Conservation (phyloP, 1,284 basidiomycete genomes). For the Austroboletus niveus region DNA sequence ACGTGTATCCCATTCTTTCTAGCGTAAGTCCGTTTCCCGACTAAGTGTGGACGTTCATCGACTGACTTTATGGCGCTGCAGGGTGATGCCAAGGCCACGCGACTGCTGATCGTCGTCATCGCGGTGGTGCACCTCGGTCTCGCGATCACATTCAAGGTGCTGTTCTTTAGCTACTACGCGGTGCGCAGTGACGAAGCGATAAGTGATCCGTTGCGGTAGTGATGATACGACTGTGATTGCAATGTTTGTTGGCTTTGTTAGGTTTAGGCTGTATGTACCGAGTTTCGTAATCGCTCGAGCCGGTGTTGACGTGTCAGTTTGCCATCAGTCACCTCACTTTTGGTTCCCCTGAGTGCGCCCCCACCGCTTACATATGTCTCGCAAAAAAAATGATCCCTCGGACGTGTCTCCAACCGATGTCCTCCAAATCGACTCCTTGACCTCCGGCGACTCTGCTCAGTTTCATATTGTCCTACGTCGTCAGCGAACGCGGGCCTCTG, state of each 20-base stretch:
- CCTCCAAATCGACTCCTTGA: neutral
- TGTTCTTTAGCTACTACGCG: conserved; percentile 86
- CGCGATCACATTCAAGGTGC: conserved; percentile 79
- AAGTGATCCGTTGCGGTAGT: conserved; percentile 23
- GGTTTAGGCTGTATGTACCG: neutral
- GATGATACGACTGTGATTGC: neutral
- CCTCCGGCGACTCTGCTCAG: conserved; percentile 35
- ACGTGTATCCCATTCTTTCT: conserved; percentile 86
- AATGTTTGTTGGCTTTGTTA: neutral
- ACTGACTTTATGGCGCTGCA: conserved; percentile 28
- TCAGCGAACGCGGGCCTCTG: conserved; percentile 48
- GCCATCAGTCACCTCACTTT: neutral
- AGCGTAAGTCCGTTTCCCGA: conserved; percentile 50
- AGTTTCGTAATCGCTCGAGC: neutral
- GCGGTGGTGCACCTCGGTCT: conserved; percentile 69
- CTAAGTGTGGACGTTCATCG: neutral
- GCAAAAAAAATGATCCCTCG: too few relatives aligned
- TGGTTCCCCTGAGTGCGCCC: neutral
- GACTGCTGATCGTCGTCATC: conserved; percentile 74
- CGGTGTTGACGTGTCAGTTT: neutral
- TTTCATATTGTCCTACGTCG: conserved; percentile 57
- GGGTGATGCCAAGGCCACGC: conserved; percentile 82
- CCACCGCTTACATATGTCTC: too few relatives aligned
- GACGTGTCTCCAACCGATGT: too few relatives aligned
- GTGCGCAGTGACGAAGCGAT: conserved; percentile 48